phyloP scores from a whole-genome alignment of 768 basidiomycete species.

The Rossbeevera mucosa region DNA sequence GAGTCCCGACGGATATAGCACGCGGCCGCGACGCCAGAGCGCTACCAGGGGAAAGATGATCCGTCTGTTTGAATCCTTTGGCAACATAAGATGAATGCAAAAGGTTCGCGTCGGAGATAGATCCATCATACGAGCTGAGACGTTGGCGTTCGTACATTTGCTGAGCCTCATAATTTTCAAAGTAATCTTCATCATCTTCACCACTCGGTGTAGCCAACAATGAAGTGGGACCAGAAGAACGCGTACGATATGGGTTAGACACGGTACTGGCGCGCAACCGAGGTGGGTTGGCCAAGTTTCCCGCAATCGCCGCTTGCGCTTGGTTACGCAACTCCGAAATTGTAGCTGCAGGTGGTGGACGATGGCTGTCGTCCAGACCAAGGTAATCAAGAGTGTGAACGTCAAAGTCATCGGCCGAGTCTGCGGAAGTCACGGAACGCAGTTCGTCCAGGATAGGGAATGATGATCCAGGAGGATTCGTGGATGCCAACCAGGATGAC shows the following conservation, averaged over 20 bases:
- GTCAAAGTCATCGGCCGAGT: constrained; percentile 82
- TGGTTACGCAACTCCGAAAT: constrained; percentile 86
- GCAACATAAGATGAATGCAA: constrained; percentile 58
- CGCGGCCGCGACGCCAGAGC: constrained; percentile 56
- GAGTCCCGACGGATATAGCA: constrained; percentile 83
- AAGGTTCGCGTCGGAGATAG: constrained; percentile 47
- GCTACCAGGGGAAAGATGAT: constrained; percentile 53
- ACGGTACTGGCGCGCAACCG: constrained; percentile 88
- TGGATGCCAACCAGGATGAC: constrained; percentile 77
- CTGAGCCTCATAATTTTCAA: constrained; percentile 51
- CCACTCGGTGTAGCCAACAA: constrained; percentile 58
- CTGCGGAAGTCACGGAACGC: constrained; percentile 73
- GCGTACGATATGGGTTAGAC: constrained; percentile 82
- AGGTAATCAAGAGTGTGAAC: constrained; percentile 96
- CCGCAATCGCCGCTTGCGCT: constrained; percentile 85
- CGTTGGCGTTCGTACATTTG: constrained; percentile 48
- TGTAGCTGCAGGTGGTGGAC: constrained; percentile 77
- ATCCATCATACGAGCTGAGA: constrained; percentile 57
- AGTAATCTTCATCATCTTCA: constrained; percentile 74
- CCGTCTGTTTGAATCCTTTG: constrained; percentile 70
- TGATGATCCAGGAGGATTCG: constrained; percentile 51
- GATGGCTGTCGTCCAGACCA: constrained; percentile 78
- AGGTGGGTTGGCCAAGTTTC: constrained; percentile 73
- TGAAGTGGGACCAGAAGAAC: constrained; percentile 55
- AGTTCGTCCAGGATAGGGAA: constrained; percentile 73